phyloP scores from a whole-genome alignment of 2,329 filamentous ascomycete species.

The Daldinia eschscholtzii region DNA sequence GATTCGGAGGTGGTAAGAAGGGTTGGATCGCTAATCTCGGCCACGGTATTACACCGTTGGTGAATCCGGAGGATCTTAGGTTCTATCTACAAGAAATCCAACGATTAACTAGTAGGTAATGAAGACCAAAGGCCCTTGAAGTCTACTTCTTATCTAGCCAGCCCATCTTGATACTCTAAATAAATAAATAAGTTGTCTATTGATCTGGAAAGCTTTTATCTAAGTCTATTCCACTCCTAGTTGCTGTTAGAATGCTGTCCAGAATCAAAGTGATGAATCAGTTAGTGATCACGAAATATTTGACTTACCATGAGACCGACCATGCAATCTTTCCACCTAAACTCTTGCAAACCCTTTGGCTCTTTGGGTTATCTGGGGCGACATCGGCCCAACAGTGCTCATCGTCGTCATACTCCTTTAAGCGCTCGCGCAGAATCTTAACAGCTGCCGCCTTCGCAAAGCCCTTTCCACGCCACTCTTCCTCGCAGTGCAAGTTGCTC shows the following conservation, averaged over 20 bases:
- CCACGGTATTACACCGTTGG: slow-evolving; percentile 95
- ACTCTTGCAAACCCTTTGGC: slow-evolving; percentile 71
- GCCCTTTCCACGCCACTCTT: slow-evolving; percentile 69
- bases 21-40: slow-evolving; percentile 98
- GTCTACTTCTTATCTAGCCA: slow-evolving; percentile 7
- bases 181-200: slow-evolving; percentile 26
- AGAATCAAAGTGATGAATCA: neutral
- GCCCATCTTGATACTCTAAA: neutral
- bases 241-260: slow-evolving; percentile 33
- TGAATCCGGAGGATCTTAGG: slow-evolving; percentile 91
- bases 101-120: slow-evolving; percentile 67
- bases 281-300: neutral
- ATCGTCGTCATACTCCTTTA: slow-evolving; percentile 60
- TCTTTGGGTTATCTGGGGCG: slow-evolving; percentile 69
- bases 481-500: slow-evolving; percentile 71
- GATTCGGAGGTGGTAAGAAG: slow-evolving; percentile 81
- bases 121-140: neutral
- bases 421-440: slow-evolving; percentile 68
- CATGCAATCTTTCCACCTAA: slow-evolving; percentile 69
- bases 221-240: slow-evolving; percentile 48
- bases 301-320: slow-evolving; percentile 69
- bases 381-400: slow-evolving; percentile 74
- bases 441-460: slow-evolving; percentile 72
- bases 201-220: slow-evolving; percentile 46
- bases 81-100: slow-evolving; percentile 97